Conservation (phyloP, 352 stramenopile genomes). For the Plasmopara halstedii region DNA sequence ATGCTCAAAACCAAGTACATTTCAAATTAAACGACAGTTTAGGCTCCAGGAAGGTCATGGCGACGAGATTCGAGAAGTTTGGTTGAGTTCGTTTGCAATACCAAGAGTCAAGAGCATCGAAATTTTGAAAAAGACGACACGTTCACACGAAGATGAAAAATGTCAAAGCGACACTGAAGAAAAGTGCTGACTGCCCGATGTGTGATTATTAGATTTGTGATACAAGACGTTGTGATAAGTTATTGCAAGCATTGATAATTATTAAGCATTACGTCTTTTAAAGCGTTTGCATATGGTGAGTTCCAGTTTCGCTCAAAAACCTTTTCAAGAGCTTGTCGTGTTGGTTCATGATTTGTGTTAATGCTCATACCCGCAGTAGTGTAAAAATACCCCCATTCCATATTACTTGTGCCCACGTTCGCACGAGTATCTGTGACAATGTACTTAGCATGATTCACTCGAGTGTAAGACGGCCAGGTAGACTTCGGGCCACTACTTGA, state of each 20-base stretch:
- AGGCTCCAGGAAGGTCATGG: no score
- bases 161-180: no score
- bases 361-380: constrained; percentile 68
- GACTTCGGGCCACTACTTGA: constrained; percentile 16
- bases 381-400: constrained; percentile 86
- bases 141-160: no score
- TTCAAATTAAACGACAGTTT: no score
- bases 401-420: constrained; percentile 84
- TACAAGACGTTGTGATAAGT: no score
- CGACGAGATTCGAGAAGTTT: no score
- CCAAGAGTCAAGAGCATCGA: no score
- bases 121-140: no score
- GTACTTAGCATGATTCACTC: constrained; percentile 82
- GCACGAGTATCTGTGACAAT: constrained; percentile 73
- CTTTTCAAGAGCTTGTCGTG: constrained; percentile 39
- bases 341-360: constrained; percentile 64
- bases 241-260: not conserved
- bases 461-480: constrained; percentile 56
- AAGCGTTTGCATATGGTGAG: constrained; percentile 45
- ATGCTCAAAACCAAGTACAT: no score
- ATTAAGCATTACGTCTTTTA: constrained; percentile 14
- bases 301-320: constrained; percentile 76
- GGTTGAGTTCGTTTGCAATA: no score
- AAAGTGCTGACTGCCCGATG: no score
- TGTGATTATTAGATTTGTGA: no score